These are phyloP conservation scores for Limonomyces culmigenus DNA, from an alignment of 1,284 basidiomycete genomes.

Conservation along the genomic window DNA sequence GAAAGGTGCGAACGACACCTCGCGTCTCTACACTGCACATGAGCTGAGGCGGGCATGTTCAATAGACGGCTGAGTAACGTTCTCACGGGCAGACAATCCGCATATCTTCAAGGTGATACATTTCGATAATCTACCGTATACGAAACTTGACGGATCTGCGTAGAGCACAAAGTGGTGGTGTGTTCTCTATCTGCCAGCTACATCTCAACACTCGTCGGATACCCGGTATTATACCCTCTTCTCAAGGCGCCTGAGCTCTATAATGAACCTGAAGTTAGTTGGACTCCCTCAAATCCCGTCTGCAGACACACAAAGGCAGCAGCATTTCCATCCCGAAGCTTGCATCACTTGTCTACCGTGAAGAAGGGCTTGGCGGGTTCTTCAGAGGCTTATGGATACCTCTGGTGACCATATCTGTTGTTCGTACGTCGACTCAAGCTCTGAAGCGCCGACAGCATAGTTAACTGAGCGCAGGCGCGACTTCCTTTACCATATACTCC, in stretches of 20 bases:
- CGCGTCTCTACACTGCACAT: too few species aligned
- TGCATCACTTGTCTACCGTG: slow-evolving; percentile 60
- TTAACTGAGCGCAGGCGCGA: slow-evolving; percentile 36
- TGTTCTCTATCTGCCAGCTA: slow-evolving; percentile 72
- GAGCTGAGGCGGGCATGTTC: too few species aligned
- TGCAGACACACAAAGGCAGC: slow-evolving; percentile 70
- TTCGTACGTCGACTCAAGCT: slow-evolving; percentile 43
- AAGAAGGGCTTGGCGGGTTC: slow-evolving; percentile 87
- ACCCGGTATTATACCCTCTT: slow-evolving; percentile 34
- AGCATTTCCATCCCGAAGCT: slow-evolving; percentile 60
- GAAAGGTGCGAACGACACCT: too few species aligned
- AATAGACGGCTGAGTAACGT: too few species aligned
- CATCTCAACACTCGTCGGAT: slow-evolving; percentile 69
- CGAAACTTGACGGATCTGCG: too few species aligned
- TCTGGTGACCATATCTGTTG: slow-evolving; percentile 90
- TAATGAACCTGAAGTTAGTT: slow-evolving; percentile 25
- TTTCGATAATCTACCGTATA: too few species aligned
- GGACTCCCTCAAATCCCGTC: slow-evolving; percentile 82
- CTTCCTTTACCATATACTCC: slow-evolving; percentile 89
- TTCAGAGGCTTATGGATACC: slow-evolving; percentile 88
- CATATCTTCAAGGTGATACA: too few species aligned
- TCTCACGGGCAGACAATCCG: too few species aligned
- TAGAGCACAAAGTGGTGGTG: slow-evolving; percentile 68
- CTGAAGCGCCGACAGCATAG: slow-evolving; percentile 3
- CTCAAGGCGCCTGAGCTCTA: neutral